Evolutionary conservation across 306 rosid genomes (phyloP).

Genomic region (Alnus glutinosa): DNA sequence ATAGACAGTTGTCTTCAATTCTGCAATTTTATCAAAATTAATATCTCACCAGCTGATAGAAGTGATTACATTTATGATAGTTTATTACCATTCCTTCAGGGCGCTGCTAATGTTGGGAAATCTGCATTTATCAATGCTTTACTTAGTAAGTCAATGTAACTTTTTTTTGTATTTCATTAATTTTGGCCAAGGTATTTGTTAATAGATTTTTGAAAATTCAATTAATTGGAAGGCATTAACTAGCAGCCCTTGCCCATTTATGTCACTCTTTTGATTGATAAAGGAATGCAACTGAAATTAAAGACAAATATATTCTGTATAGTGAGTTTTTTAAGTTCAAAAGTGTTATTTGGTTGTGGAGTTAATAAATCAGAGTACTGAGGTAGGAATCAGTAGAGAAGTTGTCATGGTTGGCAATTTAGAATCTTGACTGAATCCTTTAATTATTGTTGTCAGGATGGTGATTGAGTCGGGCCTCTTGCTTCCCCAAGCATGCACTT

Average conservation of each 20-base stretch:
- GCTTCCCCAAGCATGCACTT: neutral
- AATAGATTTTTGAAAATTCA: neutral
- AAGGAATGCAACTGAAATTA: neutral
- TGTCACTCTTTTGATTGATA: neutral
- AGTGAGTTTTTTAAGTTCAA: neutral
- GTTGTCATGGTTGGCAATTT: neutral
- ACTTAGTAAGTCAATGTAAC: constrained; percentile 63
- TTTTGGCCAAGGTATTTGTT: neutral
- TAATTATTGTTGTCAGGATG: neutral
- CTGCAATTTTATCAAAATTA: neutral
- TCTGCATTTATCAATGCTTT: constrained; percentile 92
- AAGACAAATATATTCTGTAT: neutral
- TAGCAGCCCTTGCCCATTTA: neutral
- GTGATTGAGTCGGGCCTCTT: neutral
- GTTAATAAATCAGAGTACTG: neutral
- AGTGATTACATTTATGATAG: constrained; percentile 18
- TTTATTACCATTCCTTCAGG: constrained; percentile 44
- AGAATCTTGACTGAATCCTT: neutral
- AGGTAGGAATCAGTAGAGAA: neutral
- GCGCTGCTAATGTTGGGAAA: constrained; percentile 97
- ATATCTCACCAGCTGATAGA: neutral
- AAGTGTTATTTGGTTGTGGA: neutral
- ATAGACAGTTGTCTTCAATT: too few species aligned
- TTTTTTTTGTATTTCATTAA: constrained; percentile 3
- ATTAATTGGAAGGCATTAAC: neutral